phyloP scores from a whole-genome alignment of 345 rosid species.

The Hypericum androsaemum region DNA sequence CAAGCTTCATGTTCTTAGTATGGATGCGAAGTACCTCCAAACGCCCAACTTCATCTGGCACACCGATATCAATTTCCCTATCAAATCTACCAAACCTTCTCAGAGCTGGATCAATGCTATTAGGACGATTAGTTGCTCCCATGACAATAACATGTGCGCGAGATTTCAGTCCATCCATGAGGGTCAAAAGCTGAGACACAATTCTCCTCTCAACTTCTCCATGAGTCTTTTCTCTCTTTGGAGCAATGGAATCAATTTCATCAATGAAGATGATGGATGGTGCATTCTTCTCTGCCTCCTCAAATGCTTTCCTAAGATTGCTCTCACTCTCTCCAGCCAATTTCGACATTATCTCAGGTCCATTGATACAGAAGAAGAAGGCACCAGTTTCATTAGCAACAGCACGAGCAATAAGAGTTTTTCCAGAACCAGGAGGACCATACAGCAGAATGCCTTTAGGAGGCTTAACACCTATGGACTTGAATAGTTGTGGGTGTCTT shows the following conservation, averaged over 20 bases:
- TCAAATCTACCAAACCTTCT: constrained; percentile 15
- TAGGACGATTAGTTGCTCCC: constrained; percentile 11
- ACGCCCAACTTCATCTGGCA: constrained; percentile 15
- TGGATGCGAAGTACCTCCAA: constrained; percentile 14
- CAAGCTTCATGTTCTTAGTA: constrained; percentile 17
- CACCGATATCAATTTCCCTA: constrained; percentile 15
- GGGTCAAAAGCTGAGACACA: constrained; percentile 8
- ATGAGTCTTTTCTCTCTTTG: constrained; percentile 6
- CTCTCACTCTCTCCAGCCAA: constrained; percentile 12
- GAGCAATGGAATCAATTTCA: constrained; percentile 9
- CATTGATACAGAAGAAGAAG: constrained; percentile 10
- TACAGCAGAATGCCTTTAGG: constrained; percentile 9
- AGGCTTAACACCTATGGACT: constrained; percentile 9
- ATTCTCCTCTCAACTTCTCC: constrained; percentile 12
- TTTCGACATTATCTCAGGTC: constrained; percentile 11
- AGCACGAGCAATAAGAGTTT: constrained; percentile 9
- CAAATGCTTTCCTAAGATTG: constrained; percentile 10
- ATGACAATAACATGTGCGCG: constrained; percentile 12
- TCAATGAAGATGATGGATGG: constrained; percentile 8
- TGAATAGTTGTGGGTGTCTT: constrained; percentile 8
- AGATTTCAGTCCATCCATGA: constrained; percentile 11
- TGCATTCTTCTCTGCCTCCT: constrained; percentile 11
- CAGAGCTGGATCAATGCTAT: constrained; percentile 13
- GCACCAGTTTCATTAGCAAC: constrained; percentile 11
- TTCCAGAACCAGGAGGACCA: constrained; percentile 10